Conservation (phyloP, 2,329 filamentous ascomycete genomes). For the Xylariaceae sp. region DNA sequence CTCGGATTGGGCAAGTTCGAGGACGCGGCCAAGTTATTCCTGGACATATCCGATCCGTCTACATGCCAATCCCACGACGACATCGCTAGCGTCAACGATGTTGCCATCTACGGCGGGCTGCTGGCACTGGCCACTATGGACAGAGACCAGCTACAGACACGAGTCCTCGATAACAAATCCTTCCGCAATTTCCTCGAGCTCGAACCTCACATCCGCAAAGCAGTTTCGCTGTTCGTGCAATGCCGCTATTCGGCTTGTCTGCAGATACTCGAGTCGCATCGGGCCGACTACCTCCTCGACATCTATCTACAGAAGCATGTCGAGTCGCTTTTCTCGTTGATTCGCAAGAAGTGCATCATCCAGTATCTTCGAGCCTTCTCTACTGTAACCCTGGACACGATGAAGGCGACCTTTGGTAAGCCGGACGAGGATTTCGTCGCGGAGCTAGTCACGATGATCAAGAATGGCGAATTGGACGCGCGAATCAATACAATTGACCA, state of each 20-base stretch:
- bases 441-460: constrained; percentile 77
- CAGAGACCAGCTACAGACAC: constrained; percentile 64
- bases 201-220: constrained; percentile 89
- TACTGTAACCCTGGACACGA: constrained; percentile 71
- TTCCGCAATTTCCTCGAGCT: constrained; percentile 89
- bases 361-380: constrained; percentile 92
- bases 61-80: constrained; percentile 58
- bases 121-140: constrained; percentile 88
- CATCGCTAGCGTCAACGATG: constrained; percentile 75
- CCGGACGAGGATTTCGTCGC: constrained; percentile 59
- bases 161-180: constrained; percentile 70
- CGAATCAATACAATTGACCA: constrained; percentile 79
- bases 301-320: constrained; percentile 76
- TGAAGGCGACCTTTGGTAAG: constrained; percentile 70
- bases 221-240: constrained; percentile 82
- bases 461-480: constrained; percentile 63
- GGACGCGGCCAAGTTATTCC: constrained; percentile 68
- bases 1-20: constrained; percentile 43
- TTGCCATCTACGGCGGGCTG: constrained; percentile 87
- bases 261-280: constrained; percentile 73
- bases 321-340: constrained; percentile 60
- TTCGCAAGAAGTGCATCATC: constrained; percentile 86
- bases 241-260: constrained; percentile 85
- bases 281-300: constrained; percentile 83
- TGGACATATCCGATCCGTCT: constrained; percentile 51